Conservation (phyloP, 164 flowering plant genomes). For the Kalanchoe fedtschenkoi region DNA sequence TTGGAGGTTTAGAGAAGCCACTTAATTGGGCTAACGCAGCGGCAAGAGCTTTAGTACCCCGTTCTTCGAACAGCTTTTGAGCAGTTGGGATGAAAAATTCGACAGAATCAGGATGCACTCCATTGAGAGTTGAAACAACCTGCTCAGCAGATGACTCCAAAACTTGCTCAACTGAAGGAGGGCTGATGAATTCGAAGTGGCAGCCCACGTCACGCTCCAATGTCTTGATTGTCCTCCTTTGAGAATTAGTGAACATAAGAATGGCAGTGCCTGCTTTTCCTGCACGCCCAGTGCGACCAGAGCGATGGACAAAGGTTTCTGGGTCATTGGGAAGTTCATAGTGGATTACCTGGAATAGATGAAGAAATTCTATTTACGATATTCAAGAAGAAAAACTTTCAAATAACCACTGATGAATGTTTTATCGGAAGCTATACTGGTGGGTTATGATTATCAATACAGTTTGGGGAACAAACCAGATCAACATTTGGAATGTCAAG, state of each 20-base stretch:
- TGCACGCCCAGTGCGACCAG: conserved; percentile 99
- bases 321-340: conserved; percentile 97
- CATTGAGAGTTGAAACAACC: conserved; percentile 78
- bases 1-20: conserved; percentile 94
- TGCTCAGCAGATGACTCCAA: conserved; percentile 82
- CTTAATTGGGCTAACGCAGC: conserved; percentile 95
- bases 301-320: conserved; percentile 98
- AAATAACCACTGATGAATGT: too few relatives aligned
- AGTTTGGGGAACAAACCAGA: conserved; percentile 40
- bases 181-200: conserved; percentile 70
- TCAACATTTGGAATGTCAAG: conserved; percentile 98
- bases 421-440: too few relatives aligned
- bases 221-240: conserved; percentile 71
- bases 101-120: conserved; percentile 84
- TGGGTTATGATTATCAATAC: too few relatives aligned
- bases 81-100: conserved; percentile 82
- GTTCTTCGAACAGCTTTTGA: conserved; percentile 59
- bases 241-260: conserved; percentile 71
- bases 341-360: conserved; percentile 63
- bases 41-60: conserved; percentile 78
- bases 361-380: too few relatives aligned
- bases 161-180: conserved; percentile 71
- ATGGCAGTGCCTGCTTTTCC: conserved; percentile 89
- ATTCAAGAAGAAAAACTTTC: background rate
- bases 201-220: conserved; percentile 95